phyloP scores from a whole-genome alignment of 176 grass and related monocot genomes.

The Zizania latifolia region DNA sequence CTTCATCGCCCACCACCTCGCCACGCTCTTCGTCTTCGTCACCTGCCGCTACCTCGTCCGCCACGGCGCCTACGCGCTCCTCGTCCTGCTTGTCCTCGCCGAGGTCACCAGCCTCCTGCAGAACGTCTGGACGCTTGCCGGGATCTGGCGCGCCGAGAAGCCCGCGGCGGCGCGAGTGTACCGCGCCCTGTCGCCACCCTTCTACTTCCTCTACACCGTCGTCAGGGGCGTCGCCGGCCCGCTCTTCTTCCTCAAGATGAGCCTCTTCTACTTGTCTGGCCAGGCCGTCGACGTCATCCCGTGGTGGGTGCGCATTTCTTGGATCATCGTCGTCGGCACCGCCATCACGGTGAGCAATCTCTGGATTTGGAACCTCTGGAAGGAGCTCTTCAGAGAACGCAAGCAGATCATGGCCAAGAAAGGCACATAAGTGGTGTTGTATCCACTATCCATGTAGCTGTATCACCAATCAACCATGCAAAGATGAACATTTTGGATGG shows the following conservation, averaged over 20 bases:
- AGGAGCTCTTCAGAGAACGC: slow-evolving; percentile 57
- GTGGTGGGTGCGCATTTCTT: slow-evolving; percentile 73
- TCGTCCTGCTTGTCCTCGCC: slow-evolving; percentile 71
- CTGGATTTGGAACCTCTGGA: slow-evolving; percentile 98
- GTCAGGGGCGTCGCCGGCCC: slow-evolving; percentile 69
- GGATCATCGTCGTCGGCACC: slow-evolving; percentile 72
- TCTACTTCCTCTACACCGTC: slow-evolving; percentile 79
- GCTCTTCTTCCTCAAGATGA: slow-evolving; percentile 75
- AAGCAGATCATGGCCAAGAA: slow-evolving; percentile 47
- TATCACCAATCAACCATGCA: neutral
- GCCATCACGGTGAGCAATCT: slow-evolving; percentile 78
- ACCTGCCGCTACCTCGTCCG: slow-evolving; percentile 75
- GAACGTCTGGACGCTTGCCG: slow-evolving; percentile 82
- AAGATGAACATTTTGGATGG: neutral
- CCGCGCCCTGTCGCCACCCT: slow-evolving; percentile 54
- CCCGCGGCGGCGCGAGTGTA: slow-evolving; percentile 48
- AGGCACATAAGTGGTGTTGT: slow-evolving; percentile 24
- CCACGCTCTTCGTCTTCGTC: slow-evolving; percentile 89
- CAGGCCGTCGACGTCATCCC: slow-evolving; percentile 69
- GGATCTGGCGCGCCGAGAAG: slow-evolving; percentile 72
- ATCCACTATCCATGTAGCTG: neutral
- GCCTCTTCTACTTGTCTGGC: slow-evolving; percentile 57
- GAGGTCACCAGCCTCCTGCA: slow-evolving; percentile 83
- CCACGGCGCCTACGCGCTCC: slow-evolving; percentile 77
- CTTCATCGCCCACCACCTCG: slow-evolving; percentile 94